Percentiles rank a stretch among this genome's conserved stretches.
Conservation (phyloP, 768 basidiomycete genomes). For the Obba rivulosa region DNA sequence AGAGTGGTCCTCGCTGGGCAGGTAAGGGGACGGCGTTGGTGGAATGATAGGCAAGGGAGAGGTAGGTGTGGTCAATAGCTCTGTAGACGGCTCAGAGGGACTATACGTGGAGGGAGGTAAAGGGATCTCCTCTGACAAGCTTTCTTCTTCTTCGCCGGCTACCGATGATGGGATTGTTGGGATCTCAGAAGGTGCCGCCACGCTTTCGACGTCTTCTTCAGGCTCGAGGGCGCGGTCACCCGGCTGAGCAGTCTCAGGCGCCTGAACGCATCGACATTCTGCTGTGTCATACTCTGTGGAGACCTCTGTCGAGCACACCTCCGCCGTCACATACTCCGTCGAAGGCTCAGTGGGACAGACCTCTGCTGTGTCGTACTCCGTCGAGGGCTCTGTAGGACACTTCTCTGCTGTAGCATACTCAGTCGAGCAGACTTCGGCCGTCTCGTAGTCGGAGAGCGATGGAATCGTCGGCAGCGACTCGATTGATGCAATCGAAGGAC, state of each 20-base stretch:
- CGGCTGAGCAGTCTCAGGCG: constrained; percentile 8
- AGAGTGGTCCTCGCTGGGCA: neutral
- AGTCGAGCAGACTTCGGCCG: constrained; percentile 34
- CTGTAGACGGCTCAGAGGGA: constrained; percentile 20
- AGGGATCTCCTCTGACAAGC: constrained; percentile 33
- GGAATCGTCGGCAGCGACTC: constrained; percentile 57
- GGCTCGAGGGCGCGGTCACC: constrained; percentile 9
- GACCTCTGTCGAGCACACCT: constrained; percentile 37
- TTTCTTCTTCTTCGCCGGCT: constrained; percentile 1
- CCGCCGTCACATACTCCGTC: constrained; percentile 48
- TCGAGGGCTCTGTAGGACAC: constrained; percentile 31
- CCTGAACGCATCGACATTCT: constrained; percentile 27
- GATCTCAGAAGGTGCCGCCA: constrained; percentile 22
- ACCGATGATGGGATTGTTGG: constrained; percentile 25
- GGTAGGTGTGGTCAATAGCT: constrained; percentile 19
- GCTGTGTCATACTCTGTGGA: constrained; percentile 46
- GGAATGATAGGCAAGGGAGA: constrained; percentile 21
- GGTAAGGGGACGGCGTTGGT: constrained; percentile 30
- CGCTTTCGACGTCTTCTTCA: constrained; percentile 15
- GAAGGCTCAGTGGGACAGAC: constrained; percentile 32
- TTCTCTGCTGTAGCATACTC: constrained; percentile 29
- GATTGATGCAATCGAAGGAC: constrained; percentile 36
- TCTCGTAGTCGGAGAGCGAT: constrained; percentile 38
- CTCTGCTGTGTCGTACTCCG: constrained; percentile 38
- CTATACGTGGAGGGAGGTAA: constrained; percentile 33